A percentile compares a stretch with the other conserved stretches of the same genome.
phyloP scores from a whole-genome alignment of 257 asterid genomes.

The Scutellaria barbata region DNA sequence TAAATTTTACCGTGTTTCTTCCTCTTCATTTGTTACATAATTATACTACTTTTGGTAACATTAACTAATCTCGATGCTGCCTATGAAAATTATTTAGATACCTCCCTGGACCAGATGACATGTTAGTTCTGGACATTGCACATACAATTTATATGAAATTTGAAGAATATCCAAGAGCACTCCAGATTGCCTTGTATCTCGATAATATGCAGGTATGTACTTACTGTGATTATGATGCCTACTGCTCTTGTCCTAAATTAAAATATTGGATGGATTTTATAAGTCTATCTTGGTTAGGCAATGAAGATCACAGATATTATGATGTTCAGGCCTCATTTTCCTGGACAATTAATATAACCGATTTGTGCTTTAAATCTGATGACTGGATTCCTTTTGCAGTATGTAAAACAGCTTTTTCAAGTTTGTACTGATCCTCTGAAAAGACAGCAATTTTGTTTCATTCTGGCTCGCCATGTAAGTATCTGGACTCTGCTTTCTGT shows the following conservation, averaged over 20 bases:
- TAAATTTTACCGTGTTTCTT: neutral
- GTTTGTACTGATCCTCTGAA: conserved; percentile 58
- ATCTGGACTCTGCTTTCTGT: conserved; percentile 22
- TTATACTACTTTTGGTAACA: conserved; percentile 8
- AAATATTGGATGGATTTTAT: neutral
- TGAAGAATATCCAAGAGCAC: conserved; percentile 81
- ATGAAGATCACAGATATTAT: conserved; percentile 22
- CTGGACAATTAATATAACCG: conserved; percentile 3
- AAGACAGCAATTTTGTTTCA: conserved; percentile 82
- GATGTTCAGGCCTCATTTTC: neutral
- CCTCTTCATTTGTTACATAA: conserved; percentile 2
- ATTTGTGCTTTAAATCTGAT: conserved; percentile 19
- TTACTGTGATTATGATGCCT: conserved; percentile 19
- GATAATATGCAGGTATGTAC: conserved; percentile 76
- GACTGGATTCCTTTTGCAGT: conserved; percentile 53
- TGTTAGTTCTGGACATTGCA: conserved; percentile 77
- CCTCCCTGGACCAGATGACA: conserved; percentile 95
- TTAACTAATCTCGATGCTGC: conserved; percentile 29
- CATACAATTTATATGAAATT: conserved; percentile 78
- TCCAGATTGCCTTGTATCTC: conserved; percentile 79
- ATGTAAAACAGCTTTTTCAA: conserved; percentile 73
- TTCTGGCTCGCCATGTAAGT: conserved; percentile 94
- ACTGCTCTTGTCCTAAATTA: conserved; percentile 16
- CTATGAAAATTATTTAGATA: conserved; percentile 52
- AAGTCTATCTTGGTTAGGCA: neutral